Conservation (phyloP, 768 basidiomycete genomes). For the Leccinum boreale region DNA sequence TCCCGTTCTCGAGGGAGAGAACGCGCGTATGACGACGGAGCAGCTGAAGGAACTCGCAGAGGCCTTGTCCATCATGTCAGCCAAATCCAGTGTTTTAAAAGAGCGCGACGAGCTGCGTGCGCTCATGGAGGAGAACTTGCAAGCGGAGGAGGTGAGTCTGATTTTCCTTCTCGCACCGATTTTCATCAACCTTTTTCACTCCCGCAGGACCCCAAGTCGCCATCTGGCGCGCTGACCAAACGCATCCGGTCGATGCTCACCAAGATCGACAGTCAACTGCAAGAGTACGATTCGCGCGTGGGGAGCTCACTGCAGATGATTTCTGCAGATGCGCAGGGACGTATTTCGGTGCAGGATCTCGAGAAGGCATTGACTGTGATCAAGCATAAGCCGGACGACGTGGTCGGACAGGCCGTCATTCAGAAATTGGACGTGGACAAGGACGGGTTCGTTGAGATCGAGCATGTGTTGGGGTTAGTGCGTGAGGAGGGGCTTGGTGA, state of each 20-base stretch:
- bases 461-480: slow-evolving; percentile 88
- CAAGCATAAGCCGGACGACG: slow-evolving; percentile 88
- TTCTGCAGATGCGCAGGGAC: slow-evolving; percentile 79
- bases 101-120: slow-evolving; percentile 88
- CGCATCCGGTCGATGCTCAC: slow-evolving; percentile 94
- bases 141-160: slow-evolving; percentile 71
- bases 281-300: slow-evolving; percentile 87
- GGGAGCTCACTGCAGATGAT: slow-evolving; percentile 84
- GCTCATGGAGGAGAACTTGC: slow-evolving; percentile 92
- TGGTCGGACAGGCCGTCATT: slow-evolving; percentile 81
- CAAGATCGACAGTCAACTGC: slow-evolving; percentile 89
- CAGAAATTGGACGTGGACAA: slow-evolving; percentile 95
- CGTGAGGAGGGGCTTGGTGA: slow-evolving; percentile 82
- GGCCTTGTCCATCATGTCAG: slow-evolving; percentile 85
- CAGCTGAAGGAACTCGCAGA: slow-evolving; percentile 93
- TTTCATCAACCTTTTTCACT: not conserved
- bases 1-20: slow-evolving; percentile 57
- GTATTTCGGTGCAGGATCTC: slow-evolving; percentile 85
- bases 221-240: slow-evolving; percentile 85
- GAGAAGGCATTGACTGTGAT: slow-evolving; percentile 90
- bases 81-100: slow-evolving; percentile 92
- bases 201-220: slow-evolving; percentile 72
- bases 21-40: slow-evolving; percentile 96
- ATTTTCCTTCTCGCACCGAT: not conserved
- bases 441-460: slow-evolving; percentile 93